Evolutionary conservation across 306 rosid species (phyloP).

Genomic region (Dryas octopetala): DNA sequence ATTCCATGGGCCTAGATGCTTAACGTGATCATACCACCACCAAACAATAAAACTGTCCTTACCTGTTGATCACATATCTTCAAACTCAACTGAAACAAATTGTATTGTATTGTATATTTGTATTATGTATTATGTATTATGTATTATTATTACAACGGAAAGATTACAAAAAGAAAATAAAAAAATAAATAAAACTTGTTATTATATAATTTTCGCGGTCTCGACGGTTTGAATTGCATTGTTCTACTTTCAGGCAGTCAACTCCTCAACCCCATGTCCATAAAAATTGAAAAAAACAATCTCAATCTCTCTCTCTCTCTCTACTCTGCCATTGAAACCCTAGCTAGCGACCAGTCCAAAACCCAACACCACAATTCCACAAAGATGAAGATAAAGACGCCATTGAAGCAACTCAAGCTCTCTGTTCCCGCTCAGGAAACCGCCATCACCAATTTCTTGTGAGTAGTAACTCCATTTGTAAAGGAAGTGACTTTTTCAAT

Average conservation of each 20-base stretch:
- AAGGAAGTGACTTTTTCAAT: not conserved
- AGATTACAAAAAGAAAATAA: not conserved
- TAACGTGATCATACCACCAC: not conserved
- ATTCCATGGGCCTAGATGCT: not conserved
- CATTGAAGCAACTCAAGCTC: constrained; percentile 86
- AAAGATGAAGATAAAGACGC: constrained; percentile 78
- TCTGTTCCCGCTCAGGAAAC: constrained; percentile 85
- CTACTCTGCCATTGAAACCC: constrained; percentile 13
- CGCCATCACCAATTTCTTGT: constrained; percentile 78
- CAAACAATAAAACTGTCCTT: not conserved
- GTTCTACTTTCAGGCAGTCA: constrained; percentile 14
- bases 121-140: too few relatives aligned
- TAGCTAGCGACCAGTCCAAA: constrained; percentile 15
- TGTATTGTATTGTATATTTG: too few relatives aligned
- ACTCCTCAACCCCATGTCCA: constrained; percentile 1
- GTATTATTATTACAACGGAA: not conserved
- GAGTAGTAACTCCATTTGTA: constrained; percentile 21
- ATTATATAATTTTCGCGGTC: constrained; percentile 40
- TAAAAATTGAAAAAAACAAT: constrained; percentile 7
- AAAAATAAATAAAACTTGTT: not conserved
- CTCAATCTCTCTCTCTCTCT: constrained; percentile 15
- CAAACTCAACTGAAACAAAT: too few relatives aligned
- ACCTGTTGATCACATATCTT: not conserved
- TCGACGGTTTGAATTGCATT: constrained; percentile 42
- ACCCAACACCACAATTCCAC: not conserved